Evolutionary conservation across 768 basidiomycete genomes (phyloP).

Genomic region (Crepidotus variabilis): DNA sequence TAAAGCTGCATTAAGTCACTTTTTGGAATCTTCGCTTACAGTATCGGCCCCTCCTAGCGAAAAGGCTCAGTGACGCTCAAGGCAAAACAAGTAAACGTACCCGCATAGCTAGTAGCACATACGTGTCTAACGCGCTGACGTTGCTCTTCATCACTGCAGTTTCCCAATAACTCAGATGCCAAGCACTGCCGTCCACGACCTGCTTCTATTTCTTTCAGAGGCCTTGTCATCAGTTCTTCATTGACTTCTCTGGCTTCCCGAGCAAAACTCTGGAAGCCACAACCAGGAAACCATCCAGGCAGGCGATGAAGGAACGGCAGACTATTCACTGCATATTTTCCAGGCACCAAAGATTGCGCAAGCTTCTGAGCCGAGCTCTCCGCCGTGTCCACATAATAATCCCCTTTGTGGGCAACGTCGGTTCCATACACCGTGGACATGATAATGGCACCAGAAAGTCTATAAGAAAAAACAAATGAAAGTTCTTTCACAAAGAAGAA

Average conservation of each 20-base stretch:
- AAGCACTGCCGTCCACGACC: slow-evolving; percentile 9
- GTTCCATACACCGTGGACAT: slow-evolving; percentile 14
- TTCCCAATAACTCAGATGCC: slow-evolving; percentile 14
- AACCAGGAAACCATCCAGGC: slow-evolving; percentile 17
- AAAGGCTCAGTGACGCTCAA: background rate
- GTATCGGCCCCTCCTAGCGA: slow-evolving; percentile 13
- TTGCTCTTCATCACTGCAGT: slow-evolving; percentile 12
- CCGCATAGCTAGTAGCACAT: slow-evolving; percentile 13
- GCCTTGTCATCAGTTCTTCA: slow-evolving; percentile 9
- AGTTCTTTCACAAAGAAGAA: background rate
- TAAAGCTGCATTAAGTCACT: background rate
- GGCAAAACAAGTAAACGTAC: slow-evolving; percentile 6
- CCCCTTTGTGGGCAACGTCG: slow-evolving; percentile 10
- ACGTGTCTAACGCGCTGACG: slow-evolving; percentile 14
- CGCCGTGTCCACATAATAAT: slow-evolving; percentile 8
- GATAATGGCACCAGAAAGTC: slow-evolving; percentile 10
- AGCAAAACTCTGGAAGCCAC: slow-evolving; percentile 12
- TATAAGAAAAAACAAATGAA: background rate
- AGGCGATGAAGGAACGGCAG: slow-evolving; percentile 12
- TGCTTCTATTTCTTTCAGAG: slow-evolving; percentile 13
- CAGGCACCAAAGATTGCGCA: background rate
- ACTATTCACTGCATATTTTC: background rate
- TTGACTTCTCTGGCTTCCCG: slow-evolving; percentile 8
- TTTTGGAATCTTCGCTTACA: background rate
- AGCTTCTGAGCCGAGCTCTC: slow-evolving; percentile 6